Percentiles rank a stretch among this genome's conserved stretches.
Evolutionary conservation across 2,329 filamentous ascomycete species (phyloP).

Genomic region (Paracoccidioides brasiliensis): DNA sequence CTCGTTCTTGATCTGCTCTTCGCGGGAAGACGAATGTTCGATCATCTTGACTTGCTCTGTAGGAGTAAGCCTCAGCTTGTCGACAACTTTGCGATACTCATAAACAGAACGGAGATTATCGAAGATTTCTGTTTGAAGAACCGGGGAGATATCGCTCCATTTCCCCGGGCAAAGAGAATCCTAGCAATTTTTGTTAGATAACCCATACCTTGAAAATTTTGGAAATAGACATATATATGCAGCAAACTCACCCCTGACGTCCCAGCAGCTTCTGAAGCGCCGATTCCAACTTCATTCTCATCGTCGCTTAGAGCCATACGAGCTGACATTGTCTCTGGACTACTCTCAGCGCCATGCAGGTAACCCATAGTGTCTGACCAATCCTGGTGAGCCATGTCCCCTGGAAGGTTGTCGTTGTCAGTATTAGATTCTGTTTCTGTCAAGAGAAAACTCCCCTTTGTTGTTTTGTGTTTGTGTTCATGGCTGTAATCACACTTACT

Average conservation of each 20-base stretch:
- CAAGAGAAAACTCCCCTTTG: not conserved
- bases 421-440: not conserved
- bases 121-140: slow-evolving; percentile 25
- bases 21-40: slow-evolving; percentile 11
- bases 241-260: not conserved
- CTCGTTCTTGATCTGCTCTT: slow-evolving; percentile 20
- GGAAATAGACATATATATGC: not conserved
- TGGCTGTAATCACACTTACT: too few species aligned
- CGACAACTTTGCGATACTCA: slow-evolving; percentile 13
- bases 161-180: slow-evolving; percentile 8
- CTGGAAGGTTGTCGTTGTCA: not conserved
- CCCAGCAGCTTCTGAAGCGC: not conserved
- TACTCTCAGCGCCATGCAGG: not conserved
- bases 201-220: not conserved
- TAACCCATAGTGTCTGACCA: not conserved
- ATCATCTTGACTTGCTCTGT: slow-evolving; percentile 15
- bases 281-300: not conserved
- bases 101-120: slow-evolving; percentile 19
- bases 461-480: too few species aligned
- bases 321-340: not conserved
- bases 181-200: not conserved
- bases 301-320: not conserved
- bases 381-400: not conserved
- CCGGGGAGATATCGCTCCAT: slow-evolving; percentile 23
- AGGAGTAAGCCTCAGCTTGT: slow-evolving; percentile 16